These are phyloP conservation scores for Xylariaceae sp. DNA, from an alignment of 2,329 filamentous ascomycete genomes.

Conservation along the genomic window DNA sequence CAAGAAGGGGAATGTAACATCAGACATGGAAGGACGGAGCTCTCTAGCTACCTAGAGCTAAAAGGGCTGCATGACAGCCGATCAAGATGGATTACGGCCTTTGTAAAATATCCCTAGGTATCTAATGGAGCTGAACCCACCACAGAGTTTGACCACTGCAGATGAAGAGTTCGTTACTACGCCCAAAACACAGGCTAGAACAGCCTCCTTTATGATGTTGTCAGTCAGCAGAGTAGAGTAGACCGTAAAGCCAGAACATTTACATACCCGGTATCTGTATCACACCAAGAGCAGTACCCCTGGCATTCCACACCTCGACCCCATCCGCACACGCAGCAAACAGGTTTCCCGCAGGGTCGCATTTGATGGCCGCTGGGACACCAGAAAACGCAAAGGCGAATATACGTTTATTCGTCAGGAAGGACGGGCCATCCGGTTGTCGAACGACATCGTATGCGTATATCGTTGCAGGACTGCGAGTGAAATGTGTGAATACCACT, in stretches of 20 bases:
- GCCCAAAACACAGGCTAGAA: conserved; percentile 42
- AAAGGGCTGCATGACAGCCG: not conserved
- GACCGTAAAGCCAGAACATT: not conserved
- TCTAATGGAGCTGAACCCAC: conserved; percentile 33
- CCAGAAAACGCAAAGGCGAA: conserved; percentile 47
- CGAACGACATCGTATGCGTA: conserved; percentile 46
- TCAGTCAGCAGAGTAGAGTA: conserved; percentile 1
- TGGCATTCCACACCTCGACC: conserved; percentile 44
- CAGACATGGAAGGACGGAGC: too few species aligned
- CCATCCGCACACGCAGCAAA: conserved; percentile 45
- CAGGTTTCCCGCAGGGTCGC: conserved; percentile 41
- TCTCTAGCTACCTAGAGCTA: not conserved
- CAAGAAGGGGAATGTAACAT: too few species aligned
- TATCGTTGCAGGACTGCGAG: conserved; percentile 33
- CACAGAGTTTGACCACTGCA: conserved; percentile 44
- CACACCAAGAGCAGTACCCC: conserved; percentile 40
- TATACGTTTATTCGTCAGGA: conserved; percentile 44
- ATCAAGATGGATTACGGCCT: not conserved
- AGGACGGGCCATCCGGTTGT: conserved; percentile 33
- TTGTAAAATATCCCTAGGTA: not conserved
- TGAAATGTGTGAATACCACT: not conserved
- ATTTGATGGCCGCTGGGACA: conserved; percentile 40
- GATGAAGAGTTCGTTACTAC: conserved; percentile 40
- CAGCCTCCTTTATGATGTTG: conserved; percentile 33
- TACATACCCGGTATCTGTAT: conserved; percentile 35